Evolutionary conservation across 2,329 filamentous ascomycete species (phyloP).

Genomic region (Cordyceps farinosa): DNA sequence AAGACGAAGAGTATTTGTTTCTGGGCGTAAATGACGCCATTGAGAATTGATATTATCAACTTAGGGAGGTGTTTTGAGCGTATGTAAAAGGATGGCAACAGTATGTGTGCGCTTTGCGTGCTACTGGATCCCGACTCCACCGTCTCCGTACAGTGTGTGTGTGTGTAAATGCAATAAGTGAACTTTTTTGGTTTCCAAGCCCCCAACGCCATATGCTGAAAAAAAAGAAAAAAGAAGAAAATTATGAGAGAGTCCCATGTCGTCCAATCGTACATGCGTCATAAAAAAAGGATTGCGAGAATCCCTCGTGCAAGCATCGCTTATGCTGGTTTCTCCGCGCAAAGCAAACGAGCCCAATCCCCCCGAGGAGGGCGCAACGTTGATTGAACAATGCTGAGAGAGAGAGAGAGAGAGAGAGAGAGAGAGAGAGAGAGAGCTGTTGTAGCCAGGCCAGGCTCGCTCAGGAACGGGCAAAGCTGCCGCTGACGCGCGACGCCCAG

Average conservation of each 20-base stretch:
- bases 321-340: background rate
- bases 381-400: no score
- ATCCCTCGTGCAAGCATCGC: background rate
- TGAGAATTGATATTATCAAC: background rate
- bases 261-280: background rate
- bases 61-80: background rate
- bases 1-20: background rate
- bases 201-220: constrained; percentile 14
- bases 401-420: no score
- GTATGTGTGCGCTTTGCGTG: constrained; percentile 3
- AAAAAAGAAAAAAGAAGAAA: background rate
- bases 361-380: no score
- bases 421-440: no score
- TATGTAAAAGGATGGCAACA: background rate
- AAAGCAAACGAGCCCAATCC: no score
- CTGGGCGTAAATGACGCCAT: constrained; percentile 4
- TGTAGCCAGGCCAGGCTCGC: no score
- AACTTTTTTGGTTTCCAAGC: constrained; percentile 3
- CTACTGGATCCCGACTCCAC: constrained; percentile 8
- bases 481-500: constrained; percentile 28
- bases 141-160: background rate
- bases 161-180: constrained; percentile 11
- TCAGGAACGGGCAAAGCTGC: constrained; percentile 19
- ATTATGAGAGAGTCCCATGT: background rate
- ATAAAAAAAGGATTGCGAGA: background rate